phyloP scores from a whole-genome alignment of 2,329 filamentous ascomycete genomes.

The Emmonsia crescens region DNA sequence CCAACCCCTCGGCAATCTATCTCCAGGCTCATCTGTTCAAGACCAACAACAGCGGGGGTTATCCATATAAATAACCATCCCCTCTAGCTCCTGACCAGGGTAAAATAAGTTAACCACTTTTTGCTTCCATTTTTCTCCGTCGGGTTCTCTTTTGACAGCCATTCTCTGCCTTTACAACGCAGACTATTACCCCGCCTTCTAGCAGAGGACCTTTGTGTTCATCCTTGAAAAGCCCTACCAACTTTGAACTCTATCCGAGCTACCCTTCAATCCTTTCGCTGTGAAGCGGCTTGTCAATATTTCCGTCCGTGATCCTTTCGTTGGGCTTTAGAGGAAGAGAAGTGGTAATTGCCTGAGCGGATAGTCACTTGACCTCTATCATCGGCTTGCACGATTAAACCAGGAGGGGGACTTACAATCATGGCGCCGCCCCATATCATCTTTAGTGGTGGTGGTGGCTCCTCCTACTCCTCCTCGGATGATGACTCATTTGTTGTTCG shows the following conservation, averaged over 20 bases:
- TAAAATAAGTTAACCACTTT: background rate
- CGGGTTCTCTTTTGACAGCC: background rate
- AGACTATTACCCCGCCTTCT: background rate
- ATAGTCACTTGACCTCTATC: background rate
- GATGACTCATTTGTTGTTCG: background rate
- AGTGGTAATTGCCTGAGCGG: background rate
- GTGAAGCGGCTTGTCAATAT: background rate
- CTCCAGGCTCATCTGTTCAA: background rate
- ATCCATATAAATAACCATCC: background rate
- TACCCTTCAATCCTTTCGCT: background rate
- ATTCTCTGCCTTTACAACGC: background rate
- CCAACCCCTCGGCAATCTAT: background rate
- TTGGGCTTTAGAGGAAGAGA: background rate
- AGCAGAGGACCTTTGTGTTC: background rate
- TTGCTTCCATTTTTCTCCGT: background rate
- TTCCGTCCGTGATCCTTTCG: background rate
- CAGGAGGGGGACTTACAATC: background rate
- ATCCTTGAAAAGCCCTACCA: background rate
- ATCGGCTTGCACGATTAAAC: background rate
- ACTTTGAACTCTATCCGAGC: background rate
- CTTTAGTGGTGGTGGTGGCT: background rate
- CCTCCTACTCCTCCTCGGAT: background rate
- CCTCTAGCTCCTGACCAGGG: background rate
- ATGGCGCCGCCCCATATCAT: background rate
- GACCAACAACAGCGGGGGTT: background rate